Percentiles rank a stretch among this genome's conserved stretches.
Evolutionary conservation across 768 basidiomycete genomes (phyloP).

Genomic region (Kondoa malvinella): DNA sequence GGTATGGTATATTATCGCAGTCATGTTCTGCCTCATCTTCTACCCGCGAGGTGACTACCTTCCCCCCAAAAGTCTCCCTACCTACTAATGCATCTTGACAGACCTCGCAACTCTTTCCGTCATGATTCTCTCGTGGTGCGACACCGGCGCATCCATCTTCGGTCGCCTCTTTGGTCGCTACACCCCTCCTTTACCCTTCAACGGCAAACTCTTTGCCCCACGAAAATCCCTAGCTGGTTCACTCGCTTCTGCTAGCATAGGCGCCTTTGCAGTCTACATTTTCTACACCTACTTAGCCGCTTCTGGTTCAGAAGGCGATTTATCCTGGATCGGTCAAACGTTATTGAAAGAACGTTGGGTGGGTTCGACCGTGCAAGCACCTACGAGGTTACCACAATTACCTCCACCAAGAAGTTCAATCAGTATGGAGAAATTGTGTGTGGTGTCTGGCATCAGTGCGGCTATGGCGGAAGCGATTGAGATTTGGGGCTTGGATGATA

Average conservation of each 20-base stretch:
- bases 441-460: constrained; percentile 19
- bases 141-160: constrained; percentile 27
- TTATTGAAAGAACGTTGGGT: neutral
- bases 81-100: neutral
- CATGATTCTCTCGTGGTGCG: constrained; percentile 27
- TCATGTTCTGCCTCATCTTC: constrained; percentile 22
- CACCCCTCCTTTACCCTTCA: constrained; percentile 26
- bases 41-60: constrained; percentile 24
- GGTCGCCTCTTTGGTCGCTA: constrained; percentile 27
- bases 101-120: constrained; percentile 27
- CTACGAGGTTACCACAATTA: neutral
- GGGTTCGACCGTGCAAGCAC: neutral
- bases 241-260: constrained; percentile 21
- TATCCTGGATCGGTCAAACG: constrained; percentile 22
- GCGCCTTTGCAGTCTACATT: constrained; percentile 22
- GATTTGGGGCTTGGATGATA: constrained; percentile 26
- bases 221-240: constrained; percentile 28
- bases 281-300: constrained; percentile 22
- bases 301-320: constrained; percentile 23
- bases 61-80: neutral
- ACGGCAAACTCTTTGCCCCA: constrained; percentile 22
- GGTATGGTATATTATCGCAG: constrained; percentile 27
- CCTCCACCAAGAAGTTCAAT: neutral
- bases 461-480: constrained; percentile 27
- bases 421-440: neutral